Percentiles rank a stretch among this genome's conserved stretches.
Evolutionary conservation across 495 filamentous ascomycete genomes (phyloP).

Genomic region (Penicillium paradoxum): DNA sequence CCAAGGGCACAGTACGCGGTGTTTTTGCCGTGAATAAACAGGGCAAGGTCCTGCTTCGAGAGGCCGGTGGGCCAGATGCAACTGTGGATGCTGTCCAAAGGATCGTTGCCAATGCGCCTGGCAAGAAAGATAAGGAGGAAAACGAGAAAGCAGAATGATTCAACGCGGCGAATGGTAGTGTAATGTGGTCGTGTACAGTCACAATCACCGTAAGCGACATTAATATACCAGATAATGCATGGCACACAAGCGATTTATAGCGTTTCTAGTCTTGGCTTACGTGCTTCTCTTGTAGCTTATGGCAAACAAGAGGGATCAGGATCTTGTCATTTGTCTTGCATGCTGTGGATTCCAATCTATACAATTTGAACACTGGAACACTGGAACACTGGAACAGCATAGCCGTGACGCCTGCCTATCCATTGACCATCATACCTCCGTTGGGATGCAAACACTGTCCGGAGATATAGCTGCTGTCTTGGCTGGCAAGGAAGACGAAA

Average conservation of each 20-base stretch:
- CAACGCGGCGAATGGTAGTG: background rate
- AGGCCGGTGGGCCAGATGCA: slow-evolving; percentile 44
- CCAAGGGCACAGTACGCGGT: slow-evolving; percentile 74
- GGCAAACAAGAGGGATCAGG: background rate
- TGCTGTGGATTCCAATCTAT: background rate
- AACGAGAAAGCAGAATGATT: background rate
- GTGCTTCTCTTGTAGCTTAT: background rate
- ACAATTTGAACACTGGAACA: background rate
- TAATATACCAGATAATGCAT: slow-evolving; percentile 6
- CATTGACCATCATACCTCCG: slow-evolving; percentile 58
- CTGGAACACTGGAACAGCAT: background rate
- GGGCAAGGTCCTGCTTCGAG: slow-evolving; percentile 39
- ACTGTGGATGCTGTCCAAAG: slow-evolving; percentile 45
- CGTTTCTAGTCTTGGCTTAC: background rate
- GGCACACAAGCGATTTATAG: too few species aligned
- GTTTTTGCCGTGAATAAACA: slow-evolving; percentile 82
- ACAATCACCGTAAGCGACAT: slow-evolving; percentile 3
- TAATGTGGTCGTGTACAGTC: too few species aligned
- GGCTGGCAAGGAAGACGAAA: slow-evolving; percentile 78
- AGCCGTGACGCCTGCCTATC: slow-evolving; percentile 28
- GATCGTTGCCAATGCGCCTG: slow-evolving; percentile 20
- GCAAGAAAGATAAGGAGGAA: background rate
- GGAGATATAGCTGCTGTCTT: slow-evolving; percentile 67
- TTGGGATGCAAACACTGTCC: slow-evolving; percentile 62
- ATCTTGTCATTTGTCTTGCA: background rate